A percentile compares a stretch with the other conserved stretches of the same genome.
Conservation (phyloP, 192 early-diverging fungal species). For the Entophlyctis helioformis region DNA sequence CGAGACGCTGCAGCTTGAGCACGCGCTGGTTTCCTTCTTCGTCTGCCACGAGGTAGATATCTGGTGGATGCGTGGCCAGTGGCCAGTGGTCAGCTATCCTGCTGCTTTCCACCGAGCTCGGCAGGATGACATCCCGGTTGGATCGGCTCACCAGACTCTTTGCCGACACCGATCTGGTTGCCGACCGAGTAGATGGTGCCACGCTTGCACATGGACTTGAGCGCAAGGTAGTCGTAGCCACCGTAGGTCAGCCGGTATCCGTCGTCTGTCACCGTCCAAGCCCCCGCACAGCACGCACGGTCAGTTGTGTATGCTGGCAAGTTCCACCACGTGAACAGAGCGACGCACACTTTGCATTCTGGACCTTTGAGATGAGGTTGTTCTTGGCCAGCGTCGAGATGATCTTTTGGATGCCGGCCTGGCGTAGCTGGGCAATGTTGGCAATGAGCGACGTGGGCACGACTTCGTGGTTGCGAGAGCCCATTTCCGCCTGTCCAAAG, state of each 20-base stretch:
- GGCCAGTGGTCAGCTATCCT: not conserved
- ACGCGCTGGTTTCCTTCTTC: conserved; percentile 82
- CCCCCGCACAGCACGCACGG: not conserved
- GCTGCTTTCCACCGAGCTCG: too few species aligned
- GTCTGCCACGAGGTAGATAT: conserved; percentile 94
- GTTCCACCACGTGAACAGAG: not conserved
- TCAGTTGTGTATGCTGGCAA: conserved; percentile 1
- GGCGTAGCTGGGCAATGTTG: conserved; percentile 84
- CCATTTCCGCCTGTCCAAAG: conserved; percentile 71
- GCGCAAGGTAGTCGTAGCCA: conserved; percentile 97
- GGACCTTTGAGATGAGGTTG: conserved; percentile 78
- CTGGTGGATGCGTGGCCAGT: conserved; percentile 24
- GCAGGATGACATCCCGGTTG: too few species aligned
- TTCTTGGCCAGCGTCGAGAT: conserved; percentile 78
- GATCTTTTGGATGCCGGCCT: conserved; percentile 75
- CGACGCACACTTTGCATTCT: conserved; percentile 63
- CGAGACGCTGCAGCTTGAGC: conserved; percentile 93
- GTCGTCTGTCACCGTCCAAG: conserved; percentile 50
- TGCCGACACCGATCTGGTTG: conserved; percentile 99
- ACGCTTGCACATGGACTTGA: conserved; percentile 82
- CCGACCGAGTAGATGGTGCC: conserved; percentile 87
- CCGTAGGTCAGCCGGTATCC: conserved; percentile 97
- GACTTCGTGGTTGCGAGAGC: conserved; percentile 95
- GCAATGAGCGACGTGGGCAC: conserved; percentile 86
- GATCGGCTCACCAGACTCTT: conserved; percentile 71